Base-by-base conservation (phyloP, 352 stramenopile genomes). In the Pythium insidiosum region DNA sequence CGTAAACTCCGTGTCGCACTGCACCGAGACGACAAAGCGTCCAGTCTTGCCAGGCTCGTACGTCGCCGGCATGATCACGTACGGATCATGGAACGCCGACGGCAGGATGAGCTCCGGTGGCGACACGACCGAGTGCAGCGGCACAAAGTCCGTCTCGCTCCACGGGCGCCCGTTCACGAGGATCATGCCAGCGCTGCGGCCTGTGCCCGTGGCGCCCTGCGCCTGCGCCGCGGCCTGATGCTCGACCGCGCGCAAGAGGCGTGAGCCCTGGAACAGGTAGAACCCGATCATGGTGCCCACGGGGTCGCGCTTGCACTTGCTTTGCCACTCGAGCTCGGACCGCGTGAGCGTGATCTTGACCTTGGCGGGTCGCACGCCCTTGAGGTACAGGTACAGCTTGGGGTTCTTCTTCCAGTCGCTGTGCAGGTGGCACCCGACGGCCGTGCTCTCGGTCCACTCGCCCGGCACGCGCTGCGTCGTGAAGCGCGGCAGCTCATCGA, bases 221-320 rank as follows among this genome's bases (percentile, higher is more conserved):
- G 9, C 28, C 28, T 15, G 9, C 9, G 9, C 28, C 28, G 35
- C 38, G 5, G 15, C 15, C 18, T 52, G 35, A 6, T 50, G 30
- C 18, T 68, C 73, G 29, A 34, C 51, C 13, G 53, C 41, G 13
- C 68, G 63, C 15, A 55, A 39, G 46, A 83, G 43, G 31, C 76
- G 75, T 35, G 61, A 46, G 22, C 61, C 63, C 55, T 67, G 60
- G 38, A 90, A 87, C 7, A 94, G 45, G 49, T 96, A 96, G 46
- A 96, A 95, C 12, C 85, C 85, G 50, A 96, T 91, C 85, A 95
- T 96, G 25, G 69, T 73, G 13, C 84, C 85, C 11, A 96, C 82
- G 0, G 69, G 64, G 56, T 96, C 85, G 9, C 75, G 74, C 40
- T 85, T 84, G 50, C 80, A 94, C 39, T 86, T 82, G 20, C 51